Conservation (phyloP, 306 rosid species). For the Medicago ruthenica region DNA sequence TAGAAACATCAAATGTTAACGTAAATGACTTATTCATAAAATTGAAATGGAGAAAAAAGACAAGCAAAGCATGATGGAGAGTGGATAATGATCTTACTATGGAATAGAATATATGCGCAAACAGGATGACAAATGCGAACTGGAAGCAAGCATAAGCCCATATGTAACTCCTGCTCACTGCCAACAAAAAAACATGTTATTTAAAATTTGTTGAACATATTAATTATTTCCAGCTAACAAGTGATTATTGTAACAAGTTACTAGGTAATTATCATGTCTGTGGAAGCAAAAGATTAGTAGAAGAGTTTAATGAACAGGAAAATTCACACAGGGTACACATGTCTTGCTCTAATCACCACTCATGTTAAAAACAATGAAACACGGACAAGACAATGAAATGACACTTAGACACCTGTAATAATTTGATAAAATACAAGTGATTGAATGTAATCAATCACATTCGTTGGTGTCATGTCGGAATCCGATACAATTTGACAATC, state of each 20-base stretch:
- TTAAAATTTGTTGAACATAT: background rate
- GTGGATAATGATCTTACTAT: slow-evolving; percentile 57
- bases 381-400: background rate
- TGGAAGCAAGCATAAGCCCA: slow-evolving; percentile 94
- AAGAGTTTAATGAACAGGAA: background rate
- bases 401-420: background rate
- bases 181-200: slow-evolving; percentile 30
- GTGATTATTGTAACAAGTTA: background rate
- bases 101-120: slow-evolving; percentile 78
- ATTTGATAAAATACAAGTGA: background rate
- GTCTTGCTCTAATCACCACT: background rate
- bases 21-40: background rate
- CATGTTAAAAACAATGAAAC: background rate
- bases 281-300: background rate
- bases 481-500: background rate
- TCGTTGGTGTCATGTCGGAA: background rate
- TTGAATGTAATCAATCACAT: background rate
- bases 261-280: slow-evolving; percentile 11
- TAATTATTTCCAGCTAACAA: slow-evolving; percentile 7
- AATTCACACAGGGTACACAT: background rate
- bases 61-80: background rate
- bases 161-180: slow-evolving; percentile 77
- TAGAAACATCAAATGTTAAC: slow-evolving; percentile 33
- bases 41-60: slow-evolving; percentile 17
- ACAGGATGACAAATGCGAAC: slow-evolving; percentile 78